Evolutionary conservation across 768 basidiomycete genomes (phyloP), one percentile per base, ranked within the genome.

Genomic region (Rubroboletus pulcherrimus): DNA sequence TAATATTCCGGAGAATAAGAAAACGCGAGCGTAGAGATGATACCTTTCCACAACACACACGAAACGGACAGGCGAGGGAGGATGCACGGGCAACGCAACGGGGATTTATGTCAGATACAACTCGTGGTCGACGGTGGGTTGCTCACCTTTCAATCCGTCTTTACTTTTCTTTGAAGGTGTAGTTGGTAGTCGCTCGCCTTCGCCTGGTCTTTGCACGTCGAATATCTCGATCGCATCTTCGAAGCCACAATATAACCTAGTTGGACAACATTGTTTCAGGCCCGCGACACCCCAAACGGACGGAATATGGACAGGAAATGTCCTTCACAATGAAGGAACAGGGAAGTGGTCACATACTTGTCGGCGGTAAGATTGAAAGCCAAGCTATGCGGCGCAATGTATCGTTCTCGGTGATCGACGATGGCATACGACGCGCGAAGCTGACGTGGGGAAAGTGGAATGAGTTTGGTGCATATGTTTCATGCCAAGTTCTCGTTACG

Each of bases 381-480:
- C 55, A 98, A 75, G 61, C 84, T 83, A 52, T 93, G 88, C 0
- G 96, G 94, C 0, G 92, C 93, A 39, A 97, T 77, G 51, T 91
- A 84, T 33, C 94, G 81, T 72, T 98, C 96, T n/a, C 89, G 78
- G 63, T 98, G 95, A 69, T 98, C 94, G 10, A 98, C 81, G 38
- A 98, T 96, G 39, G 78, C 78, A 69, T 98, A 98, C 1, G 92
- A 94, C 0, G 94, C 96, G 17, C 95, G 83, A 19, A 92, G 80
- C 95, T 97, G 35, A n/a, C 4, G 31, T 26, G 15, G 29, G 38
- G 6, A 10, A 26, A 37, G 5, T 11, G 15, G 31, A 29, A 43
- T 21, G 35, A 29, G 15, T 5, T 35, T n/a, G 3, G 12, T 15
- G 21, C 3, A 24, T 10, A 26, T 0, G 7, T 3, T 1, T 34